Base-by-base conservation (phyloP, 2,329 filamentous ascomycete species). In the Coniochaeta hoffmannii region DNA sequence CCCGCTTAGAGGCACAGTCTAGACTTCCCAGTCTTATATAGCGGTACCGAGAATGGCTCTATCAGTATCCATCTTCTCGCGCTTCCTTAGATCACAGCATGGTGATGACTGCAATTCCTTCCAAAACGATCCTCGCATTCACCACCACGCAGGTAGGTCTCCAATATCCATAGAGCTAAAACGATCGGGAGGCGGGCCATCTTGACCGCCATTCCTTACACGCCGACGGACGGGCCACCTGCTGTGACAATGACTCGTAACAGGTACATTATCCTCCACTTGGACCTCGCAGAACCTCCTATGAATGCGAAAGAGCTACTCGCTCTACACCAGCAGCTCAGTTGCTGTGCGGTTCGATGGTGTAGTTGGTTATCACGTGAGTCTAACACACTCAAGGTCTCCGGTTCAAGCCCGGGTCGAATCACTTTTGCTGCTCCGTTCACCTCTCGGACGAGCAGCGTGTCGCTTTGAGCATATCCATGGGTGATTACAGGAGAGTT, bases 311-410 rank as follows among this genome's bases (percentile, higher is more conserved):
- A 46, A 22, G 10, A 11, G 12, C 19, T 12, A n/a, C 12, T 15
- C 11, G 7, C 2, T 2, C 19, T 26, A 28, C 24, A 46, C 26
- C 41, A 46, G 24, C 41, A 26, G 5, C 41, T 28, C 22, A 9
- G 22, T 19, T 46, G 41, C 9, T 28, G 24, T n/a, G 14, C 19
- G 41, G 41, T 28, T 46, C 41, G 41, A 46, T 46, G 41, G 24
- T 46, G 41, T 46, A 46, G 41, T 46, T 46, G 41, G 41, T 46
- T 46, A 46, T 46, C 41, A 46, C 41, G 41, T 46, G 19, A 46
- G 41, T 28, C 41, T 28, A 46, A 46, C 41, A 46, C 41, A 46
- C 41, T 46, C 19, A 46, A 46, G 41, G 41, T 46, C 41, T 19
- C 41, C 41, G 19, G 41, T 46, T 46, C 41, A 46, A 46, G 41